Conservation (phyloP, 2,329 filamentous ascomycete genomes). For the Cladorrhinum sp. region DNA sequence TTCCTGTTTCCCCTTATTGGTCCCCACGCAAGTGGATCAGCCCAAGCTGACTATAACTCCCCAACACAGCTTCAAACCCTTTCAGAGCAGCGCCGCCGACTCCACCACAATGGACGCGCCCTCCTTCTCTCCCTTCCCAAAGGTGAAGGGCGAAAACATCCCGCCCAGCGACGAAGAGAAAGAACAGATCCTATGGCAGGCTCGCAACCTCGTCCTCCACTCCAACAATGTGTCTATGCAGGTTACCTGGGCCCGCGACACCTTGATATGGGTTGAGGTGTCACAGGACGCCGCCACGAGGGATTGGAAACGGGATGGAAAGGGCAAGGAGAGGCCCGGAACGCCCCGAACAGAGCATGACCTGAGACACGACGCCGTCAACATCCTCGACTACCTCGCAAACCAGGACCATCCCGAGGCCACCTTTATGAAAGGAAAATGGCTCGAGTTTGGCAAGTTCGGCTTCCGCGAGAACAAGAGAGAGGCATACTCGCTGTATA, state of each 20-base stretch:
- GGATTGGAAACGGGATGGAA: conserved; percentile 45
- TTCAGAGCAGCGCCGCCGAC: conserved; percentile 38
- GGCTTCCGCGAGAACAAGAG: conserved; percentile 87
- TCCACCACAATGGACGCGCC: conserved; percentile 57
- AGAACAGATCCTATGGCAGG: conserved; percentile 83
- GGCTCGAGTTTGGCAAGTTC: conserved; percentile 97
- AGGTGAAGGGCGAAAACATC: conserved; percentile 80
- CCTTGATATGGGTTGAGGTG: conserved; percentile 83
- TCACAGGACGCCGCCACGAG: conserved; percentile 73
- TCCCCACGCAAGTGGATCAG: conserved; percentile 15
- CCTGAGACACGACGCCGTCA: conserved; percentile 81
- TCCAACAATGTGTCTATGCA: conserved; percentile 96
- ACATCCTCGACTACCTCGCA: conserved; percentile 85
- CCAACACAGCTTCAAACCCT: conserved; percentile 40
- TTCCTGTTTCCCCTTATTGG: conserved; percentile 3
- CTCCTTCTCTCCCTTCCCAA: conserved; percentile 88
- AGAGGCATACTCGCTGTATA: conserved; percentile 86
- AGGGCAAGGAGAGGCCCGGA: conserved; percentile 56
- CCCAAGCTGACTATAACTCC: conserved; percentile 16
- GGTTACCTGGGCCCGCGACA: conserved; percentile 92
- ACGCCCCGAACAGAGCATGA: conserved; percentile 90
- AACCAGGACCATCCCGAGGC: conserved; percentile 92
- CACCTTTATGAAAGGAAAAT: conserved; percentile 91
- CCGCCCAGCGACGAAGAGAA: conserved; percentile 93
- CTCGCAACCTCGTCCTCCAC: conserved; percentile 77